phyloP scores from a whole-genome alignment of 148 eudicot species.

The Rhododendron kiyosumense region DNA sequence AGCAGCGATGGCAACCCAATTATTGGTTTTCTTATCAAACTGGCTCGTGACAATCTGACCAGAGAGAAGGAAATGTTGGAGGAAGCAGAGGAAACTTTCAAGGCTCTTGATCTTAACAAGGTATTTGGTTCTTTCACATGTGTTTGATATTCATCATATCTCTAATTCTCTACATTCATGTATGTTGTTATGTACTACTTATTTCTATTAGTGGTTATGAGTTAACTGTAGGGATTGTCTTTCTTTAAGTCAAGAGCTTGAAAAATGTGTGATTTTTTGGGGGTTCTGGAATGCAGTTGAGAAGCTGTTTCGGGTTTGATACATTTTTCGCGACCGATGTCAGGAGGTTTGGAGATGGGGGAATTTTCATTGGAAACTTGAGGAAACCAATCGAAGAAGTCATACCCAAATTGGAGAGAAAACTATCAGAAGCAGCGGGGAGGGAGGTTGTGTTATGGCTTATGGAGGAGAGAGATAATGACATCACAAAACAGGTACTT shows the following conservation, averaged over 20 bases:
- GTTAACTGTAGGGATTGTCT: neutral
- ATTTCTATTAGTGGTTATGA: neutral
- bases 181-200: neutral
- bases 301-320: constrained; percentile 79
- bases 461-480: constrained; percentile 89
- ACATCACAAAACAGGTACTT: constrained; percentile 76
- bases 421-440: constrained; percentile 83
- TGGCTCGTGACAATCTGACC: constrained; percentile 58
- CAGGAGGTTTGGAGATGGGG: constrained; percentile 96
- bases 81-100: constrained; percentile 66
- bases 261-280: constrained; percentile 7
- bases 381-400: constrained; percentile 84
- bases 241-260: neutral
- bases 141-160: no score
- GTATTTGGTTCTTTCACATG: constrained; percentile 21
- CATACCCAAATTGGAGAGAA: constrained; percentile 73
- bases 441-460: constrained; percentile 86
- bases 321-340: constrained; percentile 92
- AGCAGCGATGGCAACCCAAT: constrained; percentile 50
- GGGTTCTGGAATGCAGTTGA: constrained; percentile 48
- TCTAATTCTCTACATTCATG: neutral
- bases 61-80: constrained; percentile 71
- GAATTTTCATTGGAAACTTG: constrained; percentile 87
- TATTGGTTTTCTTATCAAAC: constrained; percentile 40
- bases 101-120: constrained; percentile 95